phyloP scores from a whole-genome alignment of 768 basidiomycete species.

The Macrocybe gigantea region DNA sequence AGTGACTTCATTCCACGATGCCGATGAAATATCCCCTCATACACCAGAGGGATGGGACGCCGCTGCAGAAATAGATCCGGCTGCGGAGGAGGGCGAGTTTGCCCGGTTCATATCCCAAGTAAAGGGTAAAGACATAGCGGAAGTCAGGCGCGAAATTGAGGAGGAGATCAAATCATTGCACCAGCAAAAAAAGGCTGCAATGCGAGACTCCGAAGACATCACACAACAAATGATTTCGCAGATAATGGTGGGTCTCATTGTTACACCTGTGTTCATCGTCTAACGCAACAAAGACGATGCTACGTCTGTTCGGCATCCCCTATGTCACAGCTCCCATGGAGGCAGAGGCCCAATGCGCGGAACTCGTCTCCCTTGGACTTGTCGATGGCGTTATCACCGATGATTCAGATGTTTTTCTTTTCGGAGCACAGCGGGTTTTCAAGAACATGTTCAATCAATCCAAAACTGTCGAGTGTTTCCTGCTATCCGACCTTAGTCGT shows the following conservation, averaged over 20 bases:
- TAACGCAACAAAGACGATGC: conserved; percentile 55
- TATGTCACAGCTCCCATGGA: conserved; percentile 99
- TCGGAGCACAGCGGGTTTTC: conserved; percentile 92
- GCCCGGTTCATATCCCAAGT: conserved; percentile 90
- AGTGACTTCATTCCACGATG: too few species aligned
- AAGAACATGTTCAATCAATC: conserved; percentile 99
- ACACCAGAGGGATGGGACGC: conserved; percentile 62
- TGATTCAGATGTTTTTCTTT: conserved; percentile 98
- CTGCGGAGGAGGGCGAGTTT: conserved; percentile 82
- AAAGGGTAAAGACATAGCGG: conserved; percentile 77
- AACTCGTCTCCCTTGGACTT: conserved; percentile 75
- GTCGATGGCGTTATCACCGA: conserved; percentile 99
- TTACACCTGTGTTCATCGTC: not conserved
- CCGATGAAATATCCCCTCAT: conserved; percentile 9
- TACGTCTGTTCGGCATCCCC: conserved; percentile 93
- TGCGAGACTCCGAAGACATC: conserved; percentile 93
- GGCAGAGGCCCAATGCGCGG: conserved; percentile 97
- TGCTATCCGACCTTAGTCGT: conserved; percentile 73
- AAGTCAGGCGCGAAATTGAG: conserved; percentile 84
- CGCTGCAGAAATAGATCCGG: conserved; percentile 79
- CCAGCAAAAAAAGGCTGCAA: conserved; percentile 78
- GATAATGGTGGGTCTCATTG: conserved; percentile 46
- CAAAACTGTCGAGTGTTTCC: conserved; percentile 97
- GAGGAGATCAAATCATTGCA: conserved; percentile 82
- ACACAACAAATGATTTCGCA: conserved; percentile 94